These are phyloP conservation scores for Solanum sitiens DNA, from an alignment of 257 asterid genomes.

Conservation along the genomic window DNA sequence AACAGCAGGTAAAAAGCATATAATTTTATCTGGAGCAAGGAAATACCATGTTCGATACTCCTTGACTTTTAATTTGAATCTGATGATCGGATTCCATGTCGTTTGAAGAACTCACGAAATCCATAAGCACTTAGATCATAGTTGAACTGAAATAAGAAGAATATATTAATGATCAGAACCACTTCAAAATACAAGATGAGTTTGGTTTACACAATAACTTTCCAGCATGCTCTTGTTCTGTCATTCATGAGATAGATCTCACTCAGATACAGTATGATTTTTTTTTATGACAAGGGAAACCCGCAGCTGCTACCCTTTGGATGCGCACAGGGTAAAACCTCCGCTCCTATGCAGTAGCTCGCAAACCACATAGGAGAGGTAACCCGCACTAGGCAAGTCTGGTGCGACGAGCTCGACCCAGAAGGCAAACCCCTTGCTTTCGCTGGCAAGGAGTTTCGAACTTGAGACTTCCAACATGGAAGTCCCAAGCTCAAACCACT, in stretches of 20 bases:
- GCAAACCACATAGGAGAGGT: no score
- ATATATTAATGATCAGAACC: not conserved
- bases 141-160: conserved; percentile 49
- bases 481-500: no score
- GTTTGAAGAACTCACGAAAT: conserved; percentile 85
- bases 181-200: not conserved
- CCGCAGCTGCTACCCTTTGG: no score
- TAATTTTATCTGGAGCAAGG: not conserved
- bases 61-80: conserved; percentile 15
- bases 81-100: conserved; percentile 41
- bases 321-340: no score
- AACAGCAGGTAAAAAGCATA: not conserved
- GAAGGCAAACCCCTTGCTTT: no score
- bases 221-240: not conserved
- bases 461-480: no score
- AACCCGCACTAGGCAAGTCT: no score
- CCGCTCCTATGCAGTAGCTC: no score
- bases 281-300: no score
- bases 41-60: not conserved
- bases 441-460: no score
- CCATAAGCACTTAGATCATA: conserved; percentile 64
- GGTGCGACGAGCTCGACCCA: no score
- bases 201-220: not conserved
- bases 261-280: not conserved
- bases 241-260: not conserved